Evolutionary conservation across 768 basidiomycete species (phyloP).

Genomic region (Trametes cingulata): DNA sequence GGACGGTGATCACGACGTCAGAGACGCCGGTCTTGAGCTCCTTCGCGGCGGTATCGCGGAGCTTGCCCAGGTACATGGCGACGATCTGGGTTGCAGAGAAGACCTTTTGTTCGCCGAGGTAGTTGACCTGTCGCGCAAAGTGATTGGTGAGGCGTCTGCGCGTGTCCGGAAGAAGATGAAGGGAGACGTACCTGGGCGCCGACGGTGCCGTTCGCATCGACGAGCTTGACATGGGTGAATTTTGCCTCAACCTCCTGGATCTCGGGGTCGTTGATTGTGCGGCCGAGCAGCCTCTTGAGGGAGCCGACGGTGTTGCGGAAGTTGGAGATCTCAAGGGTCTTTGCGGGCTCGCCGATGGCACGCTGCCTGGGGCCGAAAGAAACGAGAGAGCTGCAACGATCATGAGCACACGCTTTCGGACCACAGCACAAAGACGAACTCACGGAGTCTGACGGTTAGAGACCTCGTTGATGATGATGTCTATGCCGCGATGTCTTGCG

Average conservation of each 20-base stretch:
- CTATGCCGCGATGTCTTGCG: slow-evolving; percentile 93
- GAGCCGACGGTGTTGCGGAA: slow-evolving; percentile 96
- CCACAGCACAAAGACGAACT: slow-evolving; percentile 34
- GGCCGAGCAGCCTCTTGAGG: slow-evolving; percentile 87
- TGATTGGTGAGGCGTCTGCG: background rate
- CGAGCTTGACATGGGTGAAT: slow-evolving; percentile 83
- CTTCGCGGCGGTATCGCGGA: slow-evolving; percentile 80
- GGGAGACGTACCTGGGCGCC: slow-evolving; percentile 74
- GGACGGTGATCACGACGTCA: slow-evolving; percentile 94
- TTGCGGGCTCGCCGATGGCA: slow-evolving; percentile 90
- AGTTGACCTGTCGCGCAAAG: slow-evolving; percentile 64
- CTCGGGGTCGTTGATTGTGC: slow-evolving; percentile 78
- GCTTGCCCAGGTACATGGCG: slow-evolving; percentile 87
- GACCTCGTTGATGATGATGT: slow-evolving; percentile 98
- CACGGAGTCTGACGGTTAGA: slow-evolving; percentile 97
- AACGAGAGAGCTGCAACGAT: slow-evolving; percentile 73
- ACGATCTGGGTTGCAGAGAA: slow-evolving; percentile 92
- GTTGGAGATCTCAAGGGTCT: slow-evolving; percentile 97
- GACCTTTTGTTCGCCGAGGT: slow-evolving; percentile 74
- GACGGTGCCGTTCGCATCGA: slow-evolving; percentile 81
- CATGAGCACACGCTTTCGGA: background rate
- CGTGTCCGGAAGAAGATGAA: background rate
- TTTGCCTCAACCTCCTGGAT: slow-evolving; percentile 84
- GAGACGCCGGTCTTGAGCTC: slow-evolving; percentile 88
- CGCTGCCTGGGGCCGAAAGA: slow-evolving; percentile 93